Evolutionary conservation across 768 basidiomycete genomes (phyloP).

Genomic region (Crepidotus variabilis): DNA sequence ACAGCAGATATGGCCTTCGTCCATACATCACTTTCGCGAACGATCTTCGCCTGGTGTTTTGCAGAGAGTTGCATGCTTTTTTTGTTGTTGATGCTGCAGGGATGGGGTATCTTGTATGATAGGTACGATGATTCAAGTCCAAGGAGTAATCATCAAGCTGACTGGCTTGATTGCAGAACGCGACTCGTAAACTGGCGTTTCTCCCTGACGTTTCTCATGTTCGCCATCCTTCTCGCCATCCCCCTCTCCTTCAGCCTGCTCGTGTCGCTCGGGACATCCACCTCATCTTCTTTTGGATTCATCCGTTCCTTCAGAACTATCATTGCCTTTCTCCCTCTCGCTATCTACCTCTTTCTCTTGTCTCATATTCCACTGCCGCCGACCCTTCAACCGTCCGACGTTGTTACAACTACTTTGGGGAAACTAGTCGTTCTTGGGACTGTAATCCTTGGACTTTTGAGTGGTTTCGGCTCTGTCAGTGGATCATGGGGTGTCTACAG

Average conservation of each 20-base stretch:
- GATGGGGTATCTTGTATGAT: constrained; percentile 46
- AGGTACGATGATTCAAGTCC: constrained; percentile 36
- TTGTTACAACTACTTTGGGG: constrained; percentile 46
- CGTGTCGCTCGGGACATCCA: constrained; percentile 35
- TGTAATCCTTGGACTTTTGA: constrained; percentile 72
- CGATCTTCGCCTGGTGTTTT: constrained; percentile 66
- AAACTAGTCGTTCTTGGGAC: constrained; percentile 76
- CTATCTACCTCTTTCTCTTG: constrained; percentile 52
- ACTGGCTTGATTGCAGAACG: constrained; percentile 33
- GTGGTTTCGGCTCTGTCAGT: constrained; percentile 74
- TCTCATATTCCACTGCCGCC: constrained; percentile 67
- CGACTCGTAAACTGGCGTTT: constrained; percentile 66
- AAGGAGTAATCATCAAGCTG: background rate
- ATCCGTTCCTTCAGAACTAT: constrained; percentile 22
- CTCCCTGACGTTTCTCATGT: constrained; percentile 59
- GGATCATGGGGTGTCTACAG: constrained; percentile 45
- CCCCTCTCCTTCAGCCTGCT: constrained; percentile 64
- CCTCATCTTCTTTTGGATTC: background rate
- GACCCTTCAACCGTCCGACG: constrained; percentile 35
- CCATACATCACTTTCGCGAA: constrained; percentile 56
- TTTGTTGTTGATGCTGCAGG: constrained; percentile 70
- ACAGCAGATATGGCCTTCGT: constrained; percentile 22
- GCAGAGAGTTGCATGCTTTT: constrained; percentile 75
- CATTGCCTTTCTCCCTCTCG: constrained; percentile 47
- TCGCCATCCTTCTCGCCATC: constrained; percentile 59